Base-by-base conservation (phyloP, 345 rosid species). In the Gossypioides kirkii region DNA sequence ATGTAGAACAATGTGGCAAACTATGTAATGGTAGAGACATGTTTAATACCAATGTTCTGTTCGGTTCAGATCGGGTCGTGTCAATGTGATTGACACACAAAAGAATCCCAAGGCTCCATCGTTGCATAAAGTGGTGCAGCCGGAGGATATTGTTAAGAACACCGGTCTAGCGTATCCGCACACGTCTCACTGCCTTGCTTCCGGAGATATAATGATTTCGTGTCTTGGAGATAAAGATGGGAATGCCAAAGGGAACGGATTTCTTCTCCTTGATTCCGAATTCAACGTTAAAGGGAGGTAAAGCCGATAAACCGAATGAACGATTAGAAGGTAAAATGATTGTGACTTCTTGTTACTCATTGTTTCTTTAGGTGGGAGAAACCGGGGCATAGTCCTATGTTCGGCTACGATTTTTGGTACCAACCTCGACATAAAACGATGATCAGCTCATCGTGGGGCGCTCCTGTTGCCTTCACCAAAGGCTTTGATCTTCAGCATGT, bases 401-500 rank as follows among this genome's bases (percentile, higher is more conserved):
- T 87, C 77, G 97, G 97, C 36, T 92, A 89, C 80, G 98, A 94
- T 83, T 94, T 85, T 69, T 92, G 97, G 98, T 94, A 94, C 85
- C 97, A 94, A 73, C 97, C 97, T 17, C 93, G 86, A 12, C 97
- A 90, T 82, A 88, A 92, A 77, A 92, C 92, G 6, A 92, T 92
- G 97, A 92, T 92, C 72, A 94, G 98, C 83, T 78, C 98, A 58
- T 89, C 98, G 9, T 94, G 93, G 93, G 98, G 97, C 54, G 98
- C 98, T 74, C 98, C 98, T 43, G 78, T 84, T 25, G 97, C 97
- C 38, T 94, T 92, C 66, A 72, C 85, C 50, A 84, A 88, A 82
- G 98, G 98, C 12, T 92, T 94, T 28, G 53, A 92, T 80, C 90
- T 71, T 63, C 92, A 94, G 76, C 85, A 94, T 22, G 90, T 94